A percentile compares a stretch with the other conserved stretches of the same genome.
phyloP scores from a whole-genome alignment of 2,329 filamentous ascomycete species.

The Tolypocladium album region DNA sequence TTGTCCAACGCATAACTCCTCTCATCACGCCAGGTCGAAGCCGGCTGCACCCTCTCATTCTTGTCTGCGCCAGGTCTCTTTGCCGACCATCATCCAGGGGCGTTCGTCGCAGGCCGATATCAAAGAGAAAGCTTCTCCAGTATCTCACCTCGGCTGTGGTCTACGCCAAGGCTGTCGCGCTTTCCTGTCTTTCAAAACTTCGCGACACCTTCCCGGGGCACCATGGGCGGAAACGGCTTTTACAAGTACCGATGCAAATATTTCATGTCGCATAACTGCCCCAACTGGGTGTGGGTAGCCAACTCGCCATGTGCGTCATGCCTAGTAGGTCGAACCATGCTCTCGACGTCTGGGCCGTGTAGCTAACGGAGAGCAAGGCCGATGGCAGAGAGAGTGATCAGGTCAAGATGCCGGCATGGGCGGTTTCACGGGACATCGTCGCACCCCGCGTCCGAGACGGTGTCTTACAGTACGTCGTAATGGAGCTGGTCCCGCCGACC shows the following conservation, averaged over 20 bases:
- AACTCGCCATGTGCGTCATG: constrained; percentile 38
- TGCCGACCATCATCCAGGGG: neutral
- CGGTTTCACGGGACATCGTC: constrained; percentile 28
- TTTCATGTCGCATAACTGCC: constrained; percentile 39
- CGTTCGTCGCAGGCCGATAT: neutral
- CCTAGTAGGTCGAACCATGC: constrained; percentile 26
- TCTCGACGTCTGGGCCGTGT: neutral
- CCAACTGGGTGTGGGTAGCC: constrained; percentile 44
- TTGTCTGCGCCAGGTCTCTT: neutral
- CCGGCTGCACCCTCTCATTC: neutral
- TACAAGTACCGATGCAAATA: constrained; percentile 47
- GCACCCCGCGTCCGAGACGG: constrained; percentile 35
- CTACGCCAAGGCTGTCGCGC: neutral
- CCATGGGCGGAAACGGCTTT: constrained; percentile 27
- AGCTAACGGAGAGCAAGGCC: constrained; percentile 24
- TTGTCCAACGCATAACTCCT: neutral
- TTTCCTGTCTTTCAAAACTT: neutral
- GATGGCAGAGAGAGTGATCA: constrained; percentile 35
- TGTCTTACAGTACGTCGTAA: constrained; percentile 34
- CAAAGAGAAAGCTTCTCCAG: neutral
- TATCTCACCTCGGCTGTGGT: neutral
- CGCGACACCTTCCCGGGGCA: neutral
- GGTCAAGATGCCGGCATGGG: constrained; percentile 13
- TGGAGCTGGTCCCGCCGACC: constrained; percentile 30
- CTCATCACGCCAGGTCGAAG: neutral